Base-by-base conservation (phyloP, 805 yeast species). In the Millerozyma miso region DNA sequence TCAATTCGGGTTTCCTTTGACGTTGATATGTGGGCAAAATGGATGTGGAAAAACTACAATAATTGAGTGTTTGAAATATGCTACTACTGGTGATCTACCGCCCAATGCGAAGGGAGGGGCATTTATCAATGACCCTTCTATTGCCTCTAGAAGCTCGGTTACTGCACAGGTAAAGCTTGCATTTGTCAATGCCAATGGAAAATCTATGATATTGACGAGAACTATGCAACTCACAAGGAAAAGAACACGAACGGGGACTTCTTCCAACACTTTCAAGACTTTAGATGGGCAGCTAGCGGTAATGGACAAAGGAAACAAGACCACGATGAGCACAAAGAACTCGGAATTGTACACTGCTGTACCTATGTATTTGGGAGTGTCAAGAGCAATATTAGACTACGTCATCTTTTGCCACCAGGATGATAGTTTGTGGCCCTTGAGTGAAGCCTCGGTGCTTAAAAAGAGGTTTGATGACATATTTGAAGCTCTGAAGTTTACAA, bases 321-420 rank as follows among this genome's bases (percentile, higher is more conserved):
- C 83, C 0, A 81, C 95, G 0, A 67, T 89, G 16, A 82, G 89
- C 45, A 82, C 95, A 2, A 82, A 90, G 51, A 82, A 88, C 47
- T 81, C 87, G 0, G 98, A 91, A 48, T 71, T 93, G 39, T 97
- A 93, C 55, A 64, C 74, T 4, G 84, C 84, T 42, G 82, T 93
- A 32, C 97, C 98, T 1, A 71, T 75, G 18, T 82, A 81, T 48
- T 69, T 93, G 43, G 99, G 99, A 4, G 96, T 90, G 1, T 85
- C 96, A 0, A 79, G 80, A 45, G 86, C 98, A 0, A 80, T 93
- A 42, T 65, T 93, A 40, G 96, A 91, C 51, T 88, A 88, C 59
- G 99, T 93, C 34, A 83, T 91, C 1, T 93, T 93, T 63, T 91
- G 99, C 56, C 99, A 93, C 57, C 99, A 93, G 60, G 99, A 93